Evolutionary conservation across 345 rosid species (phyloP).

Genomic region (Noccaea bulbosa): DNA sequence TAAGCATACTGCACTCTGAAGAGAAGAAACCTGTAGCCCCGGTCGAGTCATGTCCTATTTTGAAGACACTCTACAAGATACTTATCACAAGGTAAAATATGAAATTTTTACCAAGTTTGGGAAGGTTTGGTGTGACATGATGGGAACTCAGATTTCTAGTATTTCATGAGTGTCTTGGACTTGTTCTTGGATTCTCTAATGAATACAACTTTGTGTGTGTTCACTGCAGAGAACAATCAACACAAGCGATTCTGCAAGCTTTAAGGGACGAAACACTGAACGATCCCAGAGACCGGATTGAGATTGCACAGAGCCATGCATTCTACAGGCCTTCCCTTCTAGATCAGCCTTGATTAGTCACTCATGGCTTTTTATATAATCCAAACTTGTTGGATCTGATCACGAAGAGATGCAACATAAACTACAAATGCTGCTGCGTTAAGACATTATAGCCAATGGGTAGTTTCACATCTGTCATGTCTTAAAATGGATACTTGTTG

Average conservation of each 20-base stretch:
- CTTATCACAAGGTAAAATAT: slow-evolving; percentile 70
- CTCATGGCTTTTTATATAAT: slow-evolving; percentile 3
- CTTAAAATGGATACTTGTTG: slow-evolving; percentile 26
- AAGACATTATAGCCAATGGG: slow-evolving; percentile 1
- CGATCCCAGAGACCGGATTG: slow-evolving; percentile 90
- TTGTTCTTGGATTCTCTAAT: not conserved
- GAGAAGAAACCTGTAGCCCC: slow-evolving; percentile 87
- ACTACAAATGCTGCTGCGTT: slow-evolving; percentile 5
- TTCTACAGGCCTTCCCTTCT: slow-evolving; percentile 57
- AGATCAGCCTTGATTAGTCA: slow-evolving; percentile 1
- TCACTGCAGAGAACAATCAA: slow-evolving; percentile 64
- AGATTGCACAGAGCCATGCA: slow-evolving; percentile 89
- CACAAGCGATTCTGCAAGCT: slow-evolving; percentile 78
- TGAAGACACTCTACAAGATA: slow-evolving; percentile 80
- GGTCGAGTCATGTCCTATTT: slow-evolving; percentile 86
- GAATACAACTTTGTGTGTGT: not conserved
- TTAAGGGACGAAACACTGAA: slow-evolving; percentile 90
- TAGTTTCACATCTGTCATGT: slow-evolving; percentile 19
- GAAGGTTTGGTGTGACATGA: not conserved
- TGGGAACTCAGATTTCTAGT: slow-evolving; percentile 2
- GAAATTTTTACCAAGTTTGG: not conserved
- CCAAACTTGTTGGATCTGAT: slow-evolving; percentile 13
- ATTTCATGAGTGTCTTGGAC: not conserved
- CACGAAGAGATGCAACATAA: slow-evolving; percentile 7
- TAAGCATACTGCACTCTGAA: slow-evolving; percentile 71